Percentiles rank a stretch among this genome's conserved stretches.
Conservation (phyloP, 2,329 filamentous ascomycete species). For the Falciphora oryzae region DNA sequence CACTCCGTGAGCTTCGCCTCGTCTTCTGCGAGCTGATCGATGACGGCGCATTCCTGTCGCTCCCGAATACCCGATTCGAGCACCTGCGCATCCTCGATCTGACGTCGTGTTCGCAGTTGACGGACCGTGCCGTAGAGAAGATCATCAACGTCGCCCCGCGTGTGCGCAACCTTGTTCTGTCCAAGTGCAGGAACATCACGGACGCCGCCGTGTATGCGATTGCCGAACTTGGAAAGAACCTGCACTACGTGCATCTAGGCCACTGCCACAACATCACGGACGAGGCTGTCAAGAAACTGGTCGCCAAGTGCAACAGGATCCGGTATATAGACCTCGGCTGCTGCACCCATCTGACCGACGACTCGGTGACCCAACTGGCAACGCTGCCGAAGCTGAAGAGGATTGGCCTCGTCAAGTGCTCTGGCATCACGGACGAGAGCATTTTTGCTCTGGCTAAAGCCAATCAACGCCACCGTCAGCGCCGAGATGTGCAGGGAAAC, state of each 20-base stretch:
- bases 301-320: constrained; percentile 84
- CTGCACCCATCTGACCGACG: constrained; percentile 81
- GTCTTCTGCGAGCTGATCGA: constrained; percentile 80
- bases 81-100: constrained; percentile 89
- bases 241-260: constrained; percentile 93
- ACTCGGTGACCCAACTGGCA: constrained; percentile 77
- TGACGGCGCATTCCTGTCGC: constrained; percentile 78
- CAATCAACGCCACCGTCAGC: constrained; percentile 46
- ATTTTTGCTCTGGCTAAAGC: constrained; percentile 78
- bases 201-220: constrained; percentile 85
- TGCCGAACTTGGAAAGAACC: constrained; percentile 83
- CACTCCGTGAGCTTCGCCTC: constrained; percentile 84
- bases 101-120: constrained; percentile 78
- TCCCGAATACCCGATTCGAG: constrained; percentile 72
- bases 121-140: constrained; percentile 79
- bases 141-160: constrained; percentile 84
- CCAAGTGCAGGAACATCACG: constrained; percentile 90
- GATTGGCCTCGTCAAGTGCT: constrained; percentile 92
- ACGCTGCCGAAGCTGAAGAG: constrained; percentile 87
- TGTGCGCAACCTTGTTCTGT: constrained; percentile 85
- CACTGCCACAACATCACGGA: constrained; percentile 93
- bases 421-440: constrained; percentile 81
- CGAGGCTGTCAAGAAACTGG: constrained; percentile 74
- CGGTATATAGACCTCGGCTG: constrained; percentile 98
- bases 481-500: constrained; percentile 42